Conservation (phyloP, 2,329 filamentous ascomycete genomes). For the Aspergillus sp. region DNA sequence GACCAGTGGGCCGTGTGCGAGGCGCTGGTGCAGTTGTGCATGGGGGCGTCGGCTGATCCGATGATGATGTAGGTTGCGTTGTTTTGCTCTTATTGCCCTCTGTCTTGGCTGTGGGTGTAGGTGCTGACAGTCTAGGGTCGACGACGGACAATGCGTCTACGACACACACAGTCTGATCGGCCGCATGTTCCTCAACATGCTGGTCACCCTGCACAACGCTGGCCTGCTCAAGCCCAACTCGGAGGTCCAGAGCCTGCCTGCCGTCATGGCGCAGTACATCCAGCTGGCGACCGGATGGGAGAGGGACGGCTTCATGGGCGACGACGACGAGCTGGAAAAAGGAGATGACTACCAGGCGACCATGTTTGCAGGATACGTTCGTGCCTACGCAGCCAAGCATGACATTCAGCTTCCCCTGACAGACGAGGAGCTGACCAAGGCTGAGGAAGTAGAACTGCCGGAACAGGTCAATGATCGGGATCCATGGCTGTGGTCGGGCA, state of each 20-base stretch:
- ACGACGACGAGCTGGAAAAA: neutral
- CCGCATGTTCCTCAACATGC: constrained; percentile 38
- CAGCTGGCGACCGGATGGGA: neutral
- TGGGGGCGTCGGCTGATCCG: constrained; percentile 7
- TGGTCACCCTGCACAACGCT: constrained; percentile 35
- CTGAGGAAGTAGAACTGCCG: constrained; percentile 15
- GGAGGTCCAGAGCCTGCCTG: constrained; percentile 37
- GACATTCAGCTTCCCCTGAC: constrained; percentile 10
- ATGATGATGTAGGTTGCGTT: constrained; percentile 20
- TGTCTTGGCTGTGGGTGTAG: neutral
- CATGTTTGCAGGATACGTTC: constrained; percentile 1
- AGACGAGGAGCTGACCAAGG: constrained; percentile 20
- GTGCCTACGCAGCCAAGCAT: constrained; percentile 12
- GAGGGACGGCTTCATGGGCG: neutral
- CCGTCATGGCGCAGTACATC: constrained; percentile 39
- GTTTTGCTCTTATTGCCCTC: neutral
- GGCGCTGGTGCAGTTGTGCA: constrained; percentile 30
- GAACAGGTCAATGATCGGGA: neutral
- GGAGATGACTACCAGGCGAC: neutral
- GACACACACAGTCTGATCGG: neutral
- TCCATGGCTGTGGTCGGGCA: constrained; percentile 2
- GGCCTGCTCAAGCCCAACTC: constrained; percentile 32
- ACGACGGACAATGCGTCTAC: constrained; percentile 5
- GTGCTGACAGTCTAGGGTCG: constrained; percentile 8
- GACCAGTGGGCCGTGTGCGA: constrained; percentile 45